Conservation (phyloP, 768 basidiomycete species). For the Hericium rajendrae region DNA sequence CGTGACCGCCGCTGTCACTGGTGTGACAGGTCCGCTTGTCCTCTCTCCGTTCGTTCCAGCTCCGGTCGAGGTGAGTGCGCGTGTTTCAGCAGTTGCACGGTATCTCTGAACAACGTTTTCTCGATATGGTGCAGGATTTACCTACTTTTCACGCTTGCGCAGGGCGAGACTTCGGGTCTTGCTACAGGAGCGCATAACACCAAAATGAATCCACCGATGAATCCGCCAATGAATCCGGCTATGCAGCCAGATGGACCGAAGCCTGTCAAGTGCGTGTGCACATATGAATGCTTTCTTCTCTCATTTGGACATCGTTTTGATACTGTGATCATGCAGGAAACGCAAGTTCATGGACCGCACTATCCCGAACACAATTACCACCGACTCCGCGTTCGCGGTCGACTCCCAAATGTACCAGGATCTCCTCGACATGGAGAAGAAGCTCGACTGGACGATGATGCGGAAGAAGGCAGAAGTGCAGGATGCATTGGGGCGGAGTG, state of each 20-base stretch:
- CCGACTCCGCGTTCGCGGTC: conserved; percentile 64
- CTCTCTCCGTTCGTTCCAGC: background rate
- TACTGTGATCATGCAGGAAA: conserved; percentile 33
- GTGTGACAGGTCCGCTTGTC: background rate
- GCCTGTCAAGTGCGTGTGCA: background rate
- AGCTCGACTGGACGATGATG: conserved; percentile 91
- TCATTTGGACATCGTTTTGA: background rate
- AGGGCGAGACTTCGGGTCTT: background rate
- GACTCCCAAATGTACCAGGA: conserved; percentile 85
- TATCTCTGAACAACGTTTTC: no score
- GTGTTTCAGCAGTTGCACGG: background rate
- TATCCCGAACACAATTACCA: conserved; percentile 66
- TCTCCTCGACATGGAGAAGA: conserved; percentile 80
- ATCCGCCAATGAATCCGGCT: background rate
- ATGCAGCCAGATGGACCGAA: background rate
- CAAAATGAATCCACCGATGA: background rate
- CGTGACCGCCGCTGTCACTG: background rate
- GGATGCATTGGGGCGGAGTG: conserved; percentile 70
- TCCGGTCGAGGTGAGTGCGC: background rate
- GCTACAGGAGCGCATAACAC: background rate
- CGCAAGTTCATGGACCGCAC: conserved; percentile 75
- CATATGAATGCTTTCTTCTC: background rate
- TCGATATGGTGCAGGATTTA: no score
- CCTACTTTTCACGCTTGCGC: no score
- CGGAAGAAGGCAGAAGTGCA: conserved; percentile 87